Evolutionary conservation across 768 basidiomycete species (phyloP), one percentile per base, ranked within the genome.

Genomic region (Lentinula detonsa): DNA sequence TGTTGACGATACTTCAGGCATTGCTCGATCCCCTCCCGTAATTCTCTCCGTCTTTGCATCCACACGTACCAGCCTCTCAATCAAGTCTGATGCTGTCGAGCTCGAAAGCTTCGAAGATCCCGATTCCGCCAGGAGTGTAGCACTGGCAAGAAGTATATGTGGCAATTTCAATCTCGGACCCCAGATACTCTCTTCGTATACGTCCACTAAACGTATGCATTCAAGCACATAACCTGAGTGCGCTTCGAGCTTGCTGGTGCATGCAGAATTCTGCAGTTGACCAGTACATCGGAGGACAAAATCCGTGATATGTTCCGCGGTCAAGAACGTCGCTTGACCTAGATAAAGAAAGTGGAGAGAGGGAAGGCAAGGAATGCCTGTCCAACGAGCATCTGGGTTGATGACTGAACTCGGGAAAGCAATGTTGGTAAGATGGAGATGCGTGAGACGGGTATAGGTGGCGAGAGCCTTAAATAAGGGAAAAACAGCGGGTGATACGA

Each of bases 151-250:
- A 8, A 60, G 16, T 18, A 63, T 51, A 39, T 45, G 62, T 15
- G 51, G 50, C 58, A 59, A 21, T 48, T 50, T 59, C 16, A 60
- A 42, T 39, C 62, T 59, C 21, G 53, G 51, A 7, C 77, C 81
- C 81, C 81, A 81, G 40, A 83, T 83, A 56, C 79, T 79, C 53
- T 72, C 75, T 2, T 68, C 64, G 65, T 82, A 82, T 42, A 74
- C 73, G 62, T 83, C 81, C 31, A 80, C 77, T 16, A 80, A 68
- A 31, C 40, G 51, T 21, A 63, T 34, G 40, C 35, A 23, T 34
- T 59, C 50, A 37, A 63, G 40, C 7, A 18, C 23, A 43, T 9
- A 3, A 43, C 11, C 10, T 4, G 55, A 23, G n/a, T 28, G 28
- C 28, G 39, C 7, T 34, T 34, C 2, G 6, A 37, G 16, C 7